Conservation (phyloP, 2,329 filamentous ascomycete species). For the Bipolaris cookei region DNA sequence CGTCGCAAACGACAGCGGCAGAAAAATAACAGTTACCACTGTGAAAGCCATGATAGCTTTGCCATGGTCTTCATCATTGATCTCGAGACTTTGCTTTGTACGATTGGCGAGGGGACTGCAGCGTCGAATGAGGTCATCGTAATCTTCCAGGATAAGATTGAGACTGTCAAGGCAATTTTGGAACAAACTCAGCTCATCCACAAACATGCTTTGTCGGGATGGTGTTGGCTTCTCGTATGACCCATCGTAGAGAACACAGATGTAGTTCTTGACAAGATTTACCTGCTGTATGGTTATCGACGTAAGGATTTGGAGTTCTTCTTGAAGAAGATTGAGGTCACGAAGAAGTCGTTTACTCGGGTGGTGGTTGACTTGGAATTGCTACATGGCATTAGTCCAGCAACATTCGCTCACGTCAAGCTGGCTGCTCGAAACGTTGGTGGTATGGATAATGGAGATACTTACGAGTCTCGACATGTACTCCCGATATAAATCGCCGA, state of each 20-base stretch:
- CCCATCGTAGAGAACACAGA: slow-evolving; percentile 31
- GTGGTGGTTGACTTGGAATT: slow-evolving; percentile 46
- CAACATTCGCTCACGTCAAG: not conserved
- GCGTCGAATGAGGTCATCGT: slow-evolving; percentile 30
- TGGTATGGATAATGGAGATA: not conserved
- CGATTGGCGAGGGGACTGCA: slow-evolving; percentile 41
- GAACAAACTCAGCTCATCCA: slow-evolving; percentile 32
- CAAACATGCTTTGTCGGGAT: slow-evolving; percentile 30
- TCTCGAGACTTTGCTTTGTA: slow-evolving; percentile 44
- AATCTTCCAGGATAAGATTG: slow-evolving; percentile 30
- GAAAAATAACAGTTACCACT: slow-evolving; percentile 53
- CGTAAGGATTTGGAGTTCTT: slow-evolving; percentile 35
- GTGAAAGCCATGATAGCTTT: slow-evolving; percentile 56
- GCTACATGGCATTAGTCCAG: slow-evolving; percentile 25
- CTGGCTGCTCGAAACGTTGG: not conserved
- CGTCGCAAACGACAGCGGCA: slow-evolving; percentile 54
- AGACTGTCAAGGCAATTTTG: slow-evolving; percentile 32
- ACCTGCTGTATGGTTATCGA: slow-evolving; percentile 38
- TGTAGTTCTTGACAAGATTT: slow-evolving; percentile 35
- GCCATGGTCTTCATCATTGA: slow-evolving; percentile 49
- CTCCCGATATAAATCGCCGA: slow-evolving; percentile 41
- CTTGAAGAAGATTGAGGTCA: slow-evolving; percentile 43
- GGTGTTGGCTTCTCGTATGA: slow-evolving; percentile 31
- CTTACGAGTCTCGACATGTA: slow-evolving; percentile 43
- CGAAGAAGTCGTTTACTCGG: slow-evolving; percentile 43